Conservation (phyloP, 2,329 filamentous ascomycete genomes). For the Metarhizium brunneum region DNA sequence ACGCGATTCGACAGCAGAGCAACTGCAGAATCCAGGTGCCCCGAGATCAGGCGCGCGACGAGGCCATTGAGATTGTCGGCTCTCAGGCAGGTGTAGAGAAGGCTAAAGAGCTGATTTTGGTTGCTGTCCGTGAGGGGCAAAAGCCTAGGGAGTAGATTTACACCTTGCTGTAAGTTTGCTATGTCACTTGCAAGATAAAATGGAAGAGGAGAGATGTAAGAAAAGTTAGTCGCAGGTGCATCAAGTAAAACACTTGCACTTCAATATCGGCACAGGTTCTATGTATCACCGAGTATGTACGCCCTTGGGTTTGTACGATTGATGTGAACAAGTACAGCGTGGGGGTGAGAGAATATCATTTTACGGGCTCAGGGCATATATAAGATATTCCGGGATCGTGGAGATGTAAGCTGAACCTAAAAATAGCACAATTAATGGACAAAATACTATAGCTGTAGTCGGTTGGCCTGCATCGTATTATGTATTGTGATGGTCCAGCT, state of each 20-base stretch:
- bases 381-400: not conserved
- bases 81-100: slow-evolving; percentile 71
- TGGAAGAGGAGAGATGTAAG: not conserved
- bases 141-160: slow-evolving; percentile 20
- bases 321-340: not conserved
- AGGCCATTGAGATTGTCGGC: slow-evolving; percentile 87
- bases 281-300: not conserved
- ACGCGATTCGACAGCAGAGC: slow-evolving; percentile 83
- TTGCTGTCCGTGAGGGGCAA: slow-evolving; percentile 60
- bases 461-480: not conserved
- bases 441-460: not conserved
- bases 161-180: not conserved
- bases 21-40: slow-evolving; percentile 93
- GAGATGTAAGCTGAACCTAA: not conserved
- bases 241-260: not conserved
- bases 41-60: slow-evolving; percentile 61
- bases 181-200: not conserved
- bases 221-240: not conserved
- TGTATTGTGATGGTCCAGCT: too few species aligned
- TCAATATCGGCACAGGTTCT: not conserved
- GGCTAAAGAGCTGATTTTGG: slow-evolving; percentile 81
- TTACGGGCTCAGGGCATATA: not conserved
- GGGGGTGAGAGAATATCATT: not conserved
- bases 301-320: not conserved
- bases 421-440: not conserved